phyloP scores from a whole-genome alignment of 352 stramenopile species.

The Pythium brassicae region DNA sequence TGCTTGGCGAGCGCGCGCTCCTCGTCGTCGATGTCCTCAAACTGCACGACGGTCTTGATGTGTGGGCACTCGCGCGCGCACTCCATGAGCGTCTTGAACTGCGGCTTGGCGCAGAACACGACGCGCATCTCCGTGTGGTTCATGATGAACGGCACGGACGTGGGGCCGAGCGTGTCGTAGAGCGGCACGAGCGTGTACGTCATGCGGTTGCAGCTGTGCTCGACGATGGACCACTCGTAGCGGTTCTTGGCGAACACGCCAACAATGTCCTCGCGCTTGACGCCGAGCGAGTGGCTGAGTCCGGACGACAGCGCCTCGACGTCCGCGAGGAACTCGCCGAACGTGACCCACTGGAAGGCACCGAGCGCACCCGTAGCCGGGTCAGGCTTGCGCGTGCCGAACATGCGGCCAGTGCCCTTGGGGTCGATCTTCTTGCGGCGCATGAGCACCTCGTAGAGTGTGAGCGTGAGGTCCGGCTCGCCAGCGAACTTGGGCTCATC shows the following conservation, averaged over 20 bases:
- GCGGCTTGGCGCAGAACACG: slow-evolving; percentile 56
- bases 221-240: slow-evolving; percentile 63
- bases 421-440: slow-evolving; percentile 55
- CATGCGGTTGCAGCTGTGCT: slow-evolving; percentile 66
- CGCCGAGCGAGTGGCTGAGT: slow-evolving; percentile 19
- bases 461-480: slow-evolving; percentile 40
- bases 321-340: slow-evolving; percentile 51
- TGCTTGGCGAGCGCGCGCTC: slow-evolving; percentile 17
- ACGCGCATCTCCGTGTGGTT: slow-evolving; percentile 74
- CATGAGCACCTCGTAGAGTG: slow-evolving; percentile 42
- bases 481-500: slow-evolving; percentile 1
- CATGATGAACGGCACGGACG: slow-evolving; percentile 67
- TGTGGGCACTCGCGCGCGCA: slow-evolving; percentile 43
- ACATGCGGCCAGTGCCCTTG: slow-evolving; percentile 27
- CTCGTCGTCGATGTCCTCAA: slow-evolving; percentile 35
- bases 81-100: slow-evolving; percentile 54
- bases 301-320: slow-evolving; percentile 42
- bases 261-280: slow-evolving; percentile 44
- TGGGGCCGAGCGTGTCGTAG: slow-evolving; percentile 78
- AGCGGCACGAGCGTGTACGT: slow-evolving; percentile 64
- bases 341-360: slow-evolving; percentile 55
- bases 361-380: slow-evolving; percentile 26
- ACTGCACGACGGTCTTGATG: slow-evolving; percentile 51
- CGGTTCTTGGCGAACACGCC: slow-evolving; percentile 74
- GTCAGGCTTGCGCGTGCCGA: slow-evolving; percentile 37